Evolutionary conservation across 1,284 basidiomycete species (phyloP), one percentile per base, ranked within the genome.

Genomic region (Melanopsichium pennsylvanicum): DNA sequence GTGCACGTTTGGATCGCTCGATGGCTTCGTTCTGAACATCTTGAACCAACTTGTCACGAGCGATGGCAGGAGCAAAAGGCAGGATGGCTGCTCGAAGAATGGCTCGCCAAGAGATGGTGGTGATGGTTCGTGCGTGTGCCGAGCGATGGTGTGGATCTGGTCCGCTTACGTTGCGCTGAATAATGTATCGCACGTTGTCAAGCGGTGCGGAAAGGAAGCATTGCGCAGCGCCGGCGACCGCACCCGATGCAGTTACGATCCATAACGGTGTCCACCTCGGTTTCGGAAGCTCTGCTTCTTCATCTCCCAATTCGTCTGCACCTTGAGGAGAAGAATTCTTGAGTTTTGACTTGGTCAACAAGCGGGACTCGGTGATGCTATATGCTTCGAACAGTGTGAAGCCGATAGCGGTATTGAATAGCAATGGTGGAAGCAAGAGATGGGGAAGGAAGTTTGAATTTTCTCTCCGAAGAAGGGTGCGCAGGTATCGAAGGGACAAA

Each of bases 101-200:
- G 31, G 75, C 74, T 3, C 62, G 49, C 79, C 80, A 81, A 3
- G 76, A 76, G 26, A 74, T 61, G 35, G 57, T 39, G 27, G 38
- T 49, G 39, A 47, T 44, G n/a, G 42, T 27, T n/a, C 43, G 31
- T 2, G 45, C 32, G 22, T 29, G 21, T 2, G 23, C 25, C 0
- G 45, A 29, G 26, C 43, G 41, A 18, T 27, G 43, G 35, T 52
- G 38, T 29, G 45, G 25, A 27, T 43, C 34, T 1, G 50, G 33
- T 0, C 32, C 50, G n/a, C 60, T 56, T 23, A 72, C 48, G 37
- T 68, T 49, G 18, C 56, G 63, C 50, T 76, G 74, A 5, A 83
- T 68, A 16, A 83, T 73, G 19, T 82, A 70, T 13, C 82, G 78
- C 11, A 83, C 80, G 39, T 83, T 83, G 66, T 83, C 82, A 13